These are phyloP conservation scores for Aspergillus homomorphus DNA, from an alignment of 495 filamentous ascomycete genomes.

Conservation along the genomic window DNA sequence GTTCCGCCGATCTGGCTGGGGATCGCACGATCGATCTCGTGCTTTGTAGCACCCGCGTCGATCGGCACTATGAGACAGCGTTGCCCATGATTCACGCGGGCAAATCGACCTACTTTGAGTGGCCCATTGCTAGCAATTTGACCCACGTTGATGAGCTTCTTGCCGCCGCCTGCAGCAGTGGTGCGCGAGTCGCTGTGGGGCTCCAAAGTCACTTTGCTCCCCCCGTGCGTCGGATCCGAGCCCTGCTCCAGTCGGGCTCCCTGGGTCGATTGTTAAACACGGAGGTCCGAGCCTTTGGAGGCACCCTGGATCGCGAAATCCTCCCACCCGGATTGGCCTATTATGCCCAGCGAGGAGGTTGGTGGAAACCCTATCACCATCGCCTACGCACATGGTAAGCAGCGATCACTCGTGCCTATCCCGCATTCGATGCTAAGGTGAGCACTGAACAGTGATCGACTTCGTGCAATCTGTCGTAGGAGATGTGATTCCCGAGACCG, in stretches of 20 bases:
- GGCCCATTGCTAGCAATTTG: conserved; percentile 43
- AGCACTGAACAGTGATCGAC: conserved; percentile 9
- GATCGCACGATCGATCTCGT: conserved; percentile 60
- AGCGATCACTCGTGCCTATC: too few relatives aligned
- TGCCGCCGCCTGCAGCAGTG: not conserved
- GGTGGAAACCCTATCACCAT: conserved; percentile 14
- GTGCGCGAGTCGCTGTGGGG: conserved; percentile 7
- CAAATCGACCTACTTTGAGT: conserved; percentile 60
- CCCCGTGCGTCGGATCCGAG: conserved; percentile 4
- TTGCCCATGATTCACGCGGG: conserved; percentile 49
- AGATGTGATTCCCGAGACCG: conserved; percentile 8
- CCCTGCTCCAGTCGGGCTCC: not conserved
- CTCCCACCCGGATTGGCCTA: conserved; percentile 1
- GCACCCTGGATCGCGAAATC: conserved; percentile 4
- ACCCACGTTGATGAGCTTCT: conserved; percentile 5
- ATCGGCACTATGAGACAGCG: conserved; percentile 48
- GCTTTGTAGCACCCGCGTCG: conserved; percentile 32
- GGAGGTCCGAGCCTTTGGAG: not conserved
- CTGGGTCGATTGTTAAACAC: conserved; percentile 10
- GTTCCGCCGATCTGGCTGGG: conserved; percentile 46
- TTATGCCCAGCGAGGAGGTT: conserved; percentile 6
- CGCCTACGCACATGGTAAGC: conserved; percentile 6
- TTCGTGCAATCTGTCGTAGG: conserved; percentile 13
- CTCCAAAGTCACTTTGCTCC: conserved; percentile 9
- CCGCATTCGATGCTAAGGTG: not conserved